Evolutionary conservation across 345 rosid species (phyloP), one percentile per base, ranked within the genome.

Genomic region (Lagerstroemia speciosa): DNA sequence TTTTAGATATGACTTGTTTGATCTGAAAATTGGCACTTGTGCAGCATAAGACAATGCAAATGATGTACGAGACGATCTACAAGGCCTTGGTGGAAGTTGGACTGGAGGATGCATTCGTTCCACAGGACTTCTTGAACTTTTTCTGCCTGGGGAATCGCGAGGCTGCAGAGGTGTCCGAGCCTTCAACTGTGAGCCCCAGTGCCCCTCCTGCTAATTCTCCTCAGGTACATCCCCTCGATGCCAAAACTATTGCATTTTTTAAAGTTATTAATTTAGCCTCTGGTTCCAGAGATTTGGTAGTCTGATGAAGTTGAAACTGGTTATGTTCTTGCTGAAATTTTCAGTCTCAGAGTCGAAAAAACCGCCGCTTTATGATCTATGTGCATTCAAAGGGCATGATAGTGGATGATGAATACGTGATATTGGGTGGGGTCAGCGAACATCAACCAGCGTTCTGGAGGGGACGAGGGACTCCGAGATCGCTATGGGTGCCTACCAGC

Each of bases 401-500:
- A 48, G 90, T 91, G 68, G 98, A 93, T 75, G 98, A 91, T 45
- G 97, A 93, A 66, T 91, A 84, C 76, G 87, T 87, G 34, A 72
- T 93, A 62, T 52, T 93, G 78, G n/a, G n/a, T n/a, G n/a, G 98
- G 98, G 30, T 93, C 98, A 67, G 98, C 98, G 38, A 93, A 93
- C 77, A 93, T 93, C 79, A 91, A 93, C 73, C 98, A 91, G 78
- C 90, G 98, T 8, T 93, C 98, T 93, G 91, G 98, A 93, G 71
- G 97, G 97, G 65, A 85, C 97, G 15, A 82, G 98, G 81, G 98
- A 91, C 68, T 89, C 97, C 12, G 97, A 93, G 82, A 93, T 93
- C 66, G 98, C 98, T 52, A 93, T 93, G 97, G 98, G 98, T 69
- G 90, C 98, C 65, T 93, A 93, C 77, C 98, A 93, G 81, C 98